Percentiles rank a stretch among this genome's conserved stretches.
Evolutionary conservation across 2,329 filamentous ascomycete genomes (phyloP).

Genomic region (Fusarium guadeloupense): DNA sequence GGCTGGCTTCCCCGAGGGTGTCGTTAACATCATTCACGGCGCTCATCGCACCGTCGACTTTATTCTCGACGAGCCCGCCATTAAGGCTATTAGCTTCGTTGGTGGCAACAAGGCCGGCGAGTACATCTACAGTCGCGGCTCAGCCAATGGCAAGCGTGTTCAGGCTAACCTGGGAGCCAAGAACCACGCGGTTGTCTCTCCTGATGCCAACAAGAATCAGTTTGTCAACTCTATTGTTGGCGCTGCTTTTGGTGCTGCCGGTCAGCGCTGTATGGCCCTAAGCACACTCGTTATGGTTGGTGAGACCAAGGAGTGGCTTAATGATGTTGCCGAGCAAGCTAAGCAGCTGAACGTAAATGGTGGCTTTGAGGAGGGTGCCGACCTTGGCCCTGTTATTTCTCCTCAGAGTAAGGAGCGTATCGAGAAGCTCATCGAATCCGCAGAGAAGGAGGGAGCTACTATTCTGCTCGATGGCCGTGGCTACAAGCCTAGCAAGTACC

Average conservation of each 20-base stretch:
- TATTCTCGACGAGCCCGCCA: conserved; percentile 82
- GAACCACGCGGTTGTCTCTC: conserved; percentile 86
- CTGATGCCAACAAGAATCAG: conserved; percentile 91
- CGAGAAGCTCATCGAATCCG: conserved; percentile 77
- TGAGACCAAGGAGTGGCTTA: conserved; percentile 84
- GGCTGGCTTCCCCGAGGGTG: conserved; percentile 83
- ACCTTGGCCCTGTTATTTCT: conserved; percentile 84
- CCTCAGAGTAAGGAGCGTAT: conserved; percentile 82
- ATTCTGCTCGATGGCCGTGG: conserved; percentile 85
- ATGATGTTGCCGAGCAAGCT: conserved; percentile 79
- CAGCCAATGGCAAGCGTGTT: conserved; percentile 86
- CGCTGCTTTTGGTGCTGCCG: conserved; percentile 85
- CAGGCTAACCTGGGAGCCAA: conserved; percentile 90
- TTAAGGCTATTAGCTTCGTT: conserved; percentile 89
- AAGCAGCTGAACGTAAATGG: conserved; percentile 78
- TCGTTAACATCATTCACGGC: conserved; percentile 85
- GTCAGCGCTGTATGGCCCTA: conserved; percentile 87
- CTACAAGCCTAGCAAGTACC: conserved; percentile 79
- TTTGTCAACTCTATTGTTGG: conserved; percentile 85
- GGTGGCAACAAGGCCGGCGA: conserved; percentile 88
- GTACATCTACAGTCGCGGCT: conserved; percentile 83
- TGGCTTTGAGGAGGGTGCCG: conserved; percentile 82
- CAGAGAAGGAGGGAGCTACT: conserved; percentile 82
- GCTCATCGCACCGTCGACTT: conserved; percentile 85
- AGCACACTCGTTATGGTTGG: conserved; percentile 85